Evolutionary conservation across 2,329 filamentous ascomycete genomes (phyloP).

Genomic region (Nakataea oryzae): DNA sequence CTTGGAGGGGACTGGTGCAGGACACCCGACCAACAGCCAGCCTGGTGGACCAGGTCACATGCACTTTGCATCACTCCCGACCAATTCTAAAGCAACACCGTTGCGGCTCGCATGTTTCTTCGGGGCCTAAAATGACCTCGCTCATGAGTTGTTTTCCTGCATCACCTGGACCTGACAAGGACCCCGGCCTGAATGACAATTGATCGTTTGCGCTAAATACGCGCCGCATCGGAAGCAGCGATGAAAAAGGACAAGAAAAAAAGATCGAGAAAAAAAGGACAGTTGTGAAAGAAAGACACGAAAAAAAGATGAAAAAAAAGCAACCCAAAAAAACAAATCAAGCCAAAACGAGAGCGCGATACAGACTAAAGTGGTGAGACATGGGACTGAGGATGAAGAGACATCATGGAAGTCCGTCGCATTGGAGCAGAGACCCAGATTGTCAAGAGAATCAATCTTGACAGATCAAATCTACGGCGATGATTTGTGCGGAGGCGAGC

Average conservation of each 20-base stretch:
- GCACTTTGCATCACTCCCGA: background rate
- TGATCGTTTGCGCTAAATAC: background rate
- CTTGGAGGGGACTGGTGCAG: too few relatives aligned
- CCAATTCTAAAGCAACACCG: background rate
- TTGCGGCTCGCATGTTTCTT: background rate
- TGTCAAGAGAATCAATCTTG: background rate
- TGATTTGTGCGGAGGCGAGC: background rate
- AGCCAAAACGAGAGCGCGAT: too few relatives aligned
- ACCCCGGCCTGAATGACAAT: background rate
- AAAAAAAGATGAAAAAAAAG: too few relatives aligned
- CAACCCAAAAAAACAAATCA: too few relatives aligned
- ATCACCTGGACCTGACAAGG: background rate
- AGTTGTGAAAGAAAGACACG: background rate
- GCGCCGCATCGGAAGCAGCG: background rate
- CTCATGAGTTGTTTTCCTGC: too few relatives aligned
- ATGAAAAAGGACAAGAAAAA: background rate
- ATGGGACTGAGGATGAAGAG: background rate
- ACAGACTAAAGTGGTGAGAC: background rate
- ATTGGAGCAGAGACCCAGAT: background rate
- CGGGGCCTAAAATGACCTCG: background rate
- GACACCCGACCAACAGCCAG: background rate
- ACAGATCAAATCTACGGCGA: background rate
- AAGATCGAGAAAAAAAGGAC: background rate
- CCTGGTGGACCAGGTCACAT: background rate
- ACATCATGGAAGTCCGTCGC: background rate